phyloP scores from a whole-genome alignment of 2,329 filamentous ascomycete genomes.

The Trichoderma gracile region DNA sequence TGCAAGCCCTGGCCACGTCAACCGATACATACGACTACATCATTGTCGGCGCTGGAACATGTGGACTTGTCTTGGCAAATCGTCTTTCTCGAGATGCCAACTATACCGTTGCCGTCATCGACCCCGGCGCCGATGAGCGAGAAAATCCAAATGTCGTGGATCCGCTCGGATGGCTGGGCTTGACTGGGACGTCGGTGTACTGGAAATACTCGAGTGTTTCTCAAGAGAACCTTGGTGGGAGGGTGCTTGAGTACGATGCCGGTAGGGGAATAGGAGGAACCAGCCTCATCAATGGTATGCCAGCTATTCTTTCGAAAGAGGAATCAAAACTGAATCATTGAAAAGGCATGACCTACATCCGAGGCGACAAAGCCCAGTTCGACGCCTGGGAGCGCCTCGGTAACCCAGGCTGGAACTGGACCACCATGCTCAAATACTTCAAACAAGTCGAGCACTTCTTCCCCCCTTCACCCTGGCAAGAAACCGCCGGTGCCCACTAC shows the following conservation, averaged over 20 bases:
- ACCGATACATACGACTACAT: slow-evolving; percentile 31
- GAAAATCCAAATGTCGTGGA: slow-evolving; percentile 27
- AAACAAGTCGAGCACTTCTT: slow-evolving; percentile 45
- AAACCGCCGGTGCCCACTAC: slow-evolving; percentile 40
- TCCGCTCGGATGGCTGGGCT: slow-evolving; percentile 31
- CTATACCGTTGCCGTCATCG: slow-evolving; percentile 33
- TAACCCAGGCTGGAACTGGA: slow-evolving; percentile 34
- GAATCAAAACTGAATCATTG: neutral
- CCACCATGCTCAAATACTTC: slow-evolving; percentile 37
- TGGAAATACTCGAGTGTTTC: slow-evolving; percentile 40
- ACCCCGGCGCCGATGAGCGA: slow-evolving; percentile 30
- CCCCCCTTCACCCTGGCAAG: slow-evolving; percentile 39
- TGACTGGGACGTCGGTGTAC: slow-evolving; percentile 37
- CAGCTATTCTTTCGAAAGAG: neutral
- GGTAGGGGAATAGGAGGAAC: slow-evolving; percentile 45
- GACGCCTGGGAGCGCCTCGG: slow-evolving; percentile 34
- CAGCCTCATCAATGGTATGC: slow-evolving; percentile 43
- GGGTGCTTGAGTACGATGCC: slow-evolving; percentile 37
- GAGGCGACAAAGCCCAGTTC: slow-evolving; percentile 44
- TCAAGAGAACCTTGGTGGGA: slow-evolving; percentile 37
- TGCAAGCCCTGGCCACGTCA: neutral
- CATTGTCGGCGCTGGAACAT: slow-evolving; percentile 34
- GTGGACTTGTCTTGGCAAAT: slow-evolving; percentile 35
- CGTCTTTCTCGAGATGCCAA: slow-evolving; percentile 31
- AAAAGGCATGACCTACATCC: slow-evolving; percentile 48